Base-by-base conservation (phyloP, 495 filamentous ascomycete genomes). In the Mycothermus thermophilus region DNA sequence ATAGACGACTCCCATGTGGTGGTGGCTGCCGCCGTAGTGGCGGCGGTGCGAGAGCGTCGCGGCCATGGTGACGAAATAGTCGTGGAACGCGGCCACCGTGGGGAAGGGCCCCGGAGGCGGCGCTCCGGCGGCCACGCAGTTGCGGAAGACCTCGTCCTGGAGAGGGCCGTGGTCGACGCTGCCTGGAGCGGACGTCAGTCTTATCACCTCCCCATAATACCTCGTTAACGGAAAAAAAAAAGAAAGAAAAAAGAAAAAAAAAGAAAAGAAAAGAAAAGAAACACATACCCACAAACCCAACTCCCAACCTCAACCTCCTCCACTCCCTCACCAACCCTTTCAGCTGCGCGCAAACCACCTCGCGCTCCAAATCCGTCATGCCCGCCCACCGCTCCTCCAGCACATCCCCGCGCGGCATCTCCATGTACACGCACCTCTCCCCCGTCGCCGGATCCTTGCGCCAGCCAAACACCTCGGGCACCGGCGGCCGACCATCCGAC, bases 401-500 rank as follows among this genome's bases (percentile, higher is more conserved):
- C 17, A 32, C 28, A n/a, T 27, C 34, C 16, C 32, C 37, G 28
- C 28, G 23, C 11, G 38, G 43, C 20, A 41, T 3, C 0, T 22
- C 35, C 32, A 41, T 35, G 15, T 41, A 46, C 16, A 46, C 17
- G 13, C 36, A 41, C 31, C 40, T 10, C 32, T 47, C 39, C 32
- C 39, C 32, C 0, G 19, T 37, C 12, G 15, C 42, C 8, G 6
- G 28, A 30, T 45, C 42, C 34, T 34, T 18, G 23, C 42, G 29
- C 46, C 46, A 50, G 14, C 46, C 46, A 30, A 40, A 50, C 2
- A 45, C 39, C 31, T 50, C 42, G 3, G 42, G 46, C 18, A 50
- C 41, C 13, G 35, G 35, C 8, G 35, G 26, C 5, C 13, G 6
- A 4, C 15, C 26, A 19, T 23, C 15, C 15, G n/a, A n/a, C n/a